A percentile compares a stretch with the other conserved stretches of the same genome.
Evolutionary conservation across 2,329 filamentous ascomycete genomes (phyloP).

Genomic region (Leptographium galeiforme): DNA sequence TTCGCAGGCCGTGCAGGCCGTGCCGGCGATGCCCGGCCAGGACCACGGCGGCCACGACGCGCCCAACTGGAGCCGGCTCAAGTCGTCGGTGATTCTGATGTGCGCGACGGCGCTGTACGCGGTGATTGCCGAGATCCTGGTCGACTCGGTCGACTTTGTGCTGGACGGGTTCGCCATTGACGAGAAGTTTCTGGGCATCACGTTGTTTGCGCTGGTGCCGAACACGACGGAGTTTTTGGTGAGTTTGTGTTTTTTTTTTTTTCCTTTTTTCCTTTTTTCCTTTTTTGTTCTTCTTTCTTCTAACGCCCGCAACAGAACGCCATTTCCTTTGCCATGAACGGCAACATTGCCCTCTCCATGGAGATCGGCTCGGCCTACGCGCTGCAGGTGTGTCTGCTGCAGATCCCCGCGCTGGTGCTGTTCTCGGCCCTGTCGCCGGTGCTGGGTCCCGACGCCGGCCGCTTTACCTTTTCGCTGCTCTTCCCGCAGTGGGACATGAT

Average conservation of each 20-base stretch:
- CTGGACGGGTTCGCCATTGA: constrained; percentile 81
- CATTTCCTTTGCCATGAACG: constrained; percentile 99
- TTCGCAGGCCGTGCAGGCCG: too few species aligned
- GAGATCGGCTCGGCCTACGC: constrained; percentile 97
- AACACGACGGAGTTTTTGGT: constrained; percentile 97
- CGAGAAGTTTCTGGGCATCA: constrained; percentile 95
- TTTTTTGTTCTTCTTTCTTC: too few species aligned
- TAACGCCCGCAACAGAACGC: constrained; percentile 63
- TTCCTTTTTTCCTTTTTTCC: too few species aligned
- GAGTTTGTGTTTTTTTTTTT: constrained; percentile 21
- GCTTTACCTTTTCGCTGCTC: constrained; percentile 70
- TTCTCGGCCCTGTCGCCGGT: constrained; percentile 58
- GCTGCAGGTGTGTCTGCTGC: constrained; percentile 85
- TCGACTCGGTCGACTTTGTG: constrained; percentile 95
- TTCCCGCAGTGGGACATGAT: constrained; percentile 99
- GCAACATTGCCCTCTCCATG: constrained; percentile 97
- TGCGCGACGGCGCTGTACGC: constrained; percentile 85
- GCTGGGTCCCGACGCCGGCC: constrained; percentile 24
- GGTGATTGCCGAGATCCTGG: constrained; percentile 92
- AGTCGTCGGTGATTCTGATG: constrained; percentile 81
- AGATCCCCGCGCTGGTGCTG: constrained; percentile 83
- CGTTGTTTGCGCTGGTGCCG: constrained; percentile 87
- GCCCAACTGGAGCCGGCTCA: constrained; percentile 91
- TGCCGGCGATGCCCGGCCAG: constrained; percentile 9
- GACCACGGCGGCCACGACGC: constrained; percentile 73